Percentiles rank a stretch among this genome's conserved stretches.
phyloP scores from a whole-genome alignment of 768 basidiomycete species.

The Kwoniella pini region DNA sequence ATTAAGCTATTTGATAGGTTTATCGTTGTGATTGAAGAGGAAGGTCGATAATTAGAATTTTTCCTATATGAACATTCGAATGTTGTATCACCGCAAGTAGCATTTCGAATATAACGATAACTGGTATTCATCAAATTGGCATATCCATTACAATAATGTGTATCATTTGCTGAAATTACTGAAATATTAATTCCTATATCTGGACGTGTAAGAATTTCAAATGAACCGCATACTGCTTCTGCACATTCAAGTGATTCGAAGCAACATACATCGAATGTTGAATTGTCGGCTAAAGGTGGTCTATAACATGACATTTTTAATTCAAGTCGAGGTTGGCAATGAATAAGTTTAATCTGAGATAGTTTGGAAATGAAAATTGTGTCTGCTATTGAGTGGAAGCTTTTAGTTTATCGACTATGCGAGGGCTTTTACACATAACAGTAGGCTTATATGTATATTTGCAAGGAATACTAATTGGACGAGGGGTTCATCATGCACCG shows the following conservation, averaged over 20 bases:
- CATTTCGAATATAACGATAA: not conserved
- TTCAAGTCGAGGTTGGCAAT: too few species aligned
- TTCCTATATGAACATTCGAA: slow-evolving; percentile 1
- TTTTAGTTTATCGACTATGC: too few species aligned
- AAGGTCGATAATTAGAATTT: not conserved
- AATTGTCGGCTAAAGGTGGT: slow-evolving; percentile 4
- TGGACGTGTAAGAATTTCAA: not conserved
- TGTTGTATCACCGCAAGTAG: not conserved
- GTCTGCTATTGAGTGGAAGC: too few species aligned
- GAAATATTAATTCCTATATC: not conserved
- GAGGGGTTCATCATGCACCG: too few species aligned
- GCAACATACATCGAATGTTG: slow-evolving; percentile 15
- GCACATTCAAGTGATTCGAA: slow-evolving; percentile 7
- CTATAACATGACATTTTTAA: slow-evolving; percentile 6
- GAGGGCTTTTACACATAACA: too few species aligned
- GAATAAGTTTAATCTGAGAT: too few species aligned
- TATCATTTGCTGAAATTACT: slow-evolving; percentile 4
- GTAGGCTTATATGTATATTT: too few species aligned
- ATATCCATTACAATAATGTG: slow-evolving; percentile 2
- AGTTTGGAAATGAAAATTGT: too few species aligned
- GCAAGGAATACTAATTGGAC: too few species aligned
- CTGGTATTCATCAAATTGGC: not conserved
- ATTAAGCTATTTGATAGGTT: not conserved
- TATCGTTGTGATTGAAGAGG: not conserved
- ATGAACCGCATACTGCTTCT: slow-evolving; percentile 1